Base-by-base conservation (phyloP, 331 rosid genomes). In the Malus hybrid region DNA sequence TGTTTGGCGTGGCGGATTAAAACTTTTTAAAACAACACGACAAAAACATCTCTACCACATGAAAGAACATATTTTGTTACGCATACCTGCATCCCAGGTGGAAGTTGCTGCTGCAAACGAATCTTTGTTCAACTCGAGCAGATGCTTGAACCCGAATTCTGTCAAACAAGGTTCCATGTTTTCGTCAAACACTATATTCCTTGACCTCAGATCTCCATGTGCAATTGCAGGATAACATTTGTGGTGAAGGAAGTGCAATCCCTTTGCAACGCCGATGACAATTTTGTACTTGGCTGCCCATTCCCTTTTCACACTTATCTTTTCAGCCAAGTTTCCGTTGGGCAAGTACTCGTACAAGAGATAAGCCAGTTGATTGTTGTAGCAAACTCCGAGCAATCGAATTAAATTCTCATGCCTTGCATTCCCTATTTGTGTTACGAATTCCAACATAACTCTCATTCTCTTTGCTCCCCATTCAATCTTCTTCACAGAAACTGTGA, bases 191-290 rank as follows among this genome's bases (percentile, higher is more conserved):
- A 94, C 82, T 65, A 94, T 65, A 61, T 92, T 94, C 73, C 74
- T 87, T 12, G 97, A 85, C 79, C 82, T 94, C 88, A 94, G 71
- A 73, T 94, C 89, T 81, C 97, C 97, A 71, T 94, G 97, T 16
- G 97, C 87, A 34, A 92, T 87, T 77, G 96, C 83, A 9, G 99
- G 96, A 83, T 42, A 86, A 66, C 96, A 88, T 28, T 89, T 85
- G 77, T 90, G 99, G 84, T 94, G 99, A 87, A 94, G 97, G 84
- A 94, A 94, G 81, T 84, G 39, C n/a, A 94, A 85, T 48, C 97
- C 99, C 56, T 81, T 92, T 65, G 96, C 96, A 79, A 92, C 84
- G 60, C 96, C 92, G 39, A 83, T 73, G 52, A 90, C 80, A 60
- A 86, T 87, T 84, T 82, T 87, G 91, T 84, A 85, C 74, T 94